Evolutionary conservation across 495 filamentous ascomycete species (phyloP), one percentile per base, ranked within the genome.

Genomic region (Trichoderma orchidacearum): DNA sequence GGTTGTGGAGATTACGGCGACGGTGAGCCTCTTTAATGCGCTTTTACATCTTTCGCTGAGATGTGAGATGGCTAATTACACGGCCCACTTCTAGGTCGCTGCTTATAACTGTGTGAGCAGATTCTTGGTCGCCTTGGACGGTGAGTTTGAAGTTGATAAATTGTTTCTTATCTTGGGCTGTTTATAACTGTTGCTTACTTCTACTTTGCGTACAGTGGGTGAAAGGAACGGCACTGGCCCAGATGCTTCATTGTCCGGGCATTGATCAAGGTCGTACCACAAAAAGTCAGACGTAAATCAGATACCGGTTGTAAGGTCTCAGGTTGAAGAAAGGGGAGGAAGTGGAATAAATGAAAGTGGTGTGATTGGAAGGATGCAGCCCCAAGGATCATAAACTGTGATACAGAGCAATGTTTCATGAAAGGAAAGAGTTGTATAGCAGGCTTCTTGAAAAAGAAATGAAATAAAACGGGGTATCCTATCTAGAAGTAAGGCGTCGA

Each of bases 101-200:
- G 82, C 80, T 29, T 94, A 95, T 65, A 94, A 94, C 65, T 90
- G 86, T 68, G 89, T 95, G 11, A 88, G 85, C 61, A 75, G 89
- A 51, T 92, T 94, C 62, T 68, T 94, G 60, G 88, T 94, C 30
- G 88, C 88, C 18, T 64, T 95, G 60, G 85, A 92, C 70, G 87
- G 90, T 73, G 61, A 70, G 76, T 72, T 38, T 51, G 30, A 32
- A 12, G n/a, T n/a, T 32, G 25, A n/a, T n/a, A 21, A 11, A 21
- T 36, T 53, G 15, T 9, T n/a, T 3, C 27, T 23, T 5, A 55
- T 36, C 12, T 34, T 13, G 8, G 30, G 30, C 15, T 53, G 13
- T 11, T 15, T 32, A 30, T 45, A 50, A 18, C 45, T 35, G 1
- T 21, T 31, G 12, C 3, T n/a, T 17, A 34, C 18, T 51, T 8